A percentile compares a stretch with the other conserved stretches of the same genome.
These are phyloP conservation scores for Vishniacozyma victoriae DNA, from an alignment of 768 basidiomycete species.

Conservation along the genomic window DNA sequence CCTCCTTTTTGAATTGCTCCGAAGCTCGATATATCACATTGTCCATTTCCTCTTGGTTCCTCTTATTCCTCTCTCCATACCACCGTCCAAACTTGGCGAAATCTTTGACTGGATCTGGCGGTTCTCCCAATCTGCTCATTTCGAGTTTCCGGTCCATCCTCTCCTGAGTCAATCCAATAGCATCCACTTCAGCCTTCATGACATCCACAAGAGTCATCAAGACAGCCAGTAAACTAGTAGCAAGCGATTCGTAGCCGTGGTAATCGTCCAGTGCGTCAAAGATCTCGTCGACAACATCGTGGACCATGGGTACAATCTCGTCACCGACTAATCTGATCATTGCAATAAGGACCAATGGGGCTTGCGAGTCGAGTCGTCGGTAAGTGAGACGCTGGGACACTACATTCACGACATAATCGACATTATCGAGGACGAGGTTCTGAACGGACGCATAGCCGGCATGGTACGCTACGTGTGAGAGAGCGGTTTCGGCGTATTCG, in stretches of 20 bases:
- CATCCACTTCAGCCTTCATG: constrained; percentile 52
- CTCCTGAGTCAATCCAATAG: constrained; percentile 15
- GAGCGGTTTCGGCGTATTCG: constrained; percentile 66
- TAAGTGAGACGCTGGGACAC: constrained; percentile 76
- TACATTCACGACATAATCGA: constrained; percentile 90
- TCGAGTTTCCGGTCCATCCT: constrained; percentile 9
- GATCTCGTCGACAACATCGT: constrained; percentile 93
- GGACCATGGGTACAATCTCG: constrained; percentile 79
- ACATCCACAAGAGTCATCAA: constrained; percentile 76
- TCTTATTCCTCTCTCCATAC: constrained; percentile 49
- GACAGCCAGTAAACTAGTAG: constrained; percentile 82
- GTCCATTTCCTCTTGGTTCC: constrained; percentile 19
- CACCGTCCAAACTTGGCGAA: constrained; percentile 57
- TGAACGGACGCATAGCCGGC: constrained; percentile 83
- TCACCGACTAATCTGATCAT: constrained; percentile 80
- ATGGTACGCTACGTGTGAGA: constrained; percentile 64
- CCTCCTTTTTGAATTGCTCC: constrained; percentile 41
- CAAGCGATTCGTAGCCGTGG: constrained; percentile 81
- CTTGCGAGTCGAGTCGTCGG: constrained; percentile 71
- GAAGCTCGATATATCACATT: constrained; percentile 42
- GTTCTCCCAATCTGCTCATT: constrained; percentile 16
- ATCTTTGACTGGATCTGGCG: constrained; percentile 31
- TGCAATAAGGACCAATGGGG: constrained; percentile 77
- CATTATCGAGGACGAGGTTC: constrained; percentile 85
- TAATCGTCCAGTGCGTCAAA: constrained; percentile 94